Base-by-base conservation (phyloP, 1,284 basidiomycete genomes). In the Marasmius fiardii region DNA sequence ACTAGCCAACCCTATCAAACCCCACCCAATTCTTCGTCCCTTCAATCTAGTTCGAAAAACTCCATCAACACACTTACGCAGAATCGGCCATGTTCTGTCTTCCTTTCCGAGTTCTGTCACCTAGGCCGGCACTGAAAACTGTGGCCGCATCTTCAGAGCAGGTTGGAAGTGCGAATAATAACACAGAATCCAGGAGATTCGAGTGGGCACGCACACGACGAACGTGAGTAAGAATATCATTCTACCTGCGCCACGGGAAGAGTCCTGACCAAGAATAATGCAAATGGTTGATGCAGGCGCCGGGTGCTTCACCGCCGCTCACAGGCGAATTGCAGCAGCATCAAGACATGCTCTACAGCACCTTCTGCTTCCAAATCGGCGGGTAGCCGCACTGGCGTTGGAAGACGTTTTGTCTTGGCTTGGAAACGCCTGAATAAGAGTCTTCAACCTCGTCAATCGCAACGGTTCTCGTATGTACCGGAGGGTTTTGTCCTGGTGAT, bases 391-490 rank as follows among this genome's bases (percentile, higher is more conserved):
- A 57, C 58, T 43, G 56, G 64, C 2, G 55, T 67, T 18, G 63
- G 61, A 41, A 61, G 68, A 20, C 60, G 64, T 8, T 21, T 70
- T 14, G 52, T 67, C 7, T 55, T 69, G 4, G 20, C 63, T 2
- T 70, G 68, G 68, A 74, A 73, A 54, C 59, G 61, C 21, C 39
- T 66, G 37, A 70, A 56, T 8, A 53, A 55, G 23, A 57, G 63
- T 1, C 45, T 53, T 7, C 60, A 57, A 18, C 61, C 66, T 28
- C 61, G 66, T 23, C 50, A 60, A 14, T 65, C 67, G 6, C 60
- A 63, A 18, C 65, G 68, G 4, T 71, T 69, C 50, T 73, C 71
- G 8, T 72, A 63, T 59, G 63, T 73, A 51, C 69, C 69, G 2
- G 62, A 63, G 2, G 69, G 67, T 26, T 73, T 72, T 53, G 61